phyloP scores from a whole-genome alignment of 352 stramenopile genomes.

The Phytophthora idaei region DNA sequence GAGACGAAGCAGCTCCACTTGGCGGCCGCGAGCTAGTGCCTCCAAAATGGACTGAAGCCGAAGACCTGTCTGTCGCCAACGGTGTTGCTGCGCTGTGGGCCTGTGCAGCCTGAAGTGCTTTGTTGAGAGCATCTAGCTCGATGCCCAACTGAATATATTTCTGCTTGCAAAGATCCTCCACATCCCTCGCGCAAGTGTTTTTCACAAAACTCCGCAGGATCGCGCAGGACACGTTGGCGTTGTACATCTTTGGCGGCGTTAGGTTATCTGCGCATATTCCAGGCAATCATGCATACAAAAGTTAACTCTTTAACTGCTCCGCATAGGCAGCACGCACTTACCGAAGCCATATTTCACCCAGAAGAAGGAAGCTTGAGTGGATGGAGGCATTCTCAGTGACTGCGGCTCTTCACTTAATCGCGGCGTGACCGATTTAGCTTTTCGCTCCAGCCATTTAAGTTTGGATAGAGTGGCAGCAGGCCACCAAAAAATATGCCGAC shows the following conservation, averaged over 20 bases:
- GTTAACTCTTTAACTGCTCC: too few species aligned
- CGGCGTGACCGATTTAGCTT: background rate
- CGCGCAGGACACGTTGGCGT: conserved; percentile 71
- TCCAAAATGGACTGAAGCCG: conserved; percentile 6
- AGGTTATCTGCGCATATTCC: conserved; percentile 40
- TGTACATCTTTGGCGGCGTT: conserved; percentile 76
- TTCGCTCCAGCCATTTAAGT: too few species aligned
- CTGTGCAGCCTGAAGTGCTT: conserved; percentile 23
- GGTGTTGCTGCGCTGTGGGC: conserved; percentile 16
- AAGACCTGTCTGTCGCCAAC: conserved; percentile 10
- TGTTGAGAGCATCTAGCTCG: conserved; percentile 68
- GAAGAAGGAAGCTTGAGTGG: conserved; percentile 50
- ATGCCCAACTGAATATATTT: conserved; percentile 76
- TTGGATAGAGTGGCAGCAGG: too few species aligned
- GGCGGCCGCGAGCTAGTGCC: conserved; percentile 20
- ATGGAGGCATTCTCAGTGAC: conserved; percentile 14
- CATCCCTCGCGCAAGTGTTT: conserved; percentile 63
- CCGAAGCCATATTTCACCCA: conserved; percentile 87
- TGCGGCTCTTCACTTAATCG: background rate
- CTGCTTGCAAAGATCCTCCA: conserved; percentile 81
- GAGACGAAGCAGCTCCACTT: conserved; percentile 22
- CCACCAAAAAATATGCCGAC: too few species aligned
- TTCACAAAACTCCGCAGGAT: conserved; percentile 77
- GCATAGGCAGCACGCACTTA: conserved; percentile 23
- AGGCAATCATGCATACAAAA: background rate